These are phyloP conservation scores for Coemansia sp. DNA, from an alignment of 192 early-diverging fungal species.

Conservation along the genomic window DNA sequence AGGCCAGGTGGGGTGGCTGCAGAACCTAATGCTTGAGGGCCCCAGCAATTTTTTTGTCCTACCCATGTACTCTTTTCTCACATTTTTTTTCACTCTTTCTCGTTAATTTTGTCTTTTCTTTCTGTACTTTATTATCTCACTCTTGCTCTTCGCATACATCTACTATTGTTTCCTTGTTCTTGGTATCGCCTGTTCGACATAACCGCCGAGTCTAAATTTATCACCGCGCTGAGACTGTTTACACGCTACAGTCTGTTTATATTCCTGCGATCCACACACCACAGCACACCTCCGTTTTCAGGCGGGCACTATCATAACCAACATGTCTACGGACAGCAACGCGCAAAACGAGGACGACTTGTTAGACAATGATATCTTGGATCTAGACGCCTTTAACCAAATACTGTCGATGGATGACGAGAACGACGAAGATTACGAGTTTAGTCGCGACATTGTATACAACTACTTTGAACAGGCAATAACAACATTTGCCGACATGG, in stretches of 20 bases:
- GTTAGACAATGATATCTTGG: constrained; percentile 65
- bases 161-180: neutral
- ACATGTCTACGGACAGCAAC: constrained; percentile 1
- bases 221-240: neutral
- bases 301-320: neutral
- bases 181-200: neutral
- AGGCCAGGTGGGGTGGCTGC: constrained; percentile 4
- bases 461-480: constrained; percentile 89
- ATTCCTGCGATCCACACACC: neutral
- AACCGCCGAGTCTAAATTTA: neutral
- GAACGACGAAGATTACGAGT: constrained; percentile 79
- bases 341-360: constrained; percentile 41
- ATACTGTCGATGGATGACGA: constrained; percentile 93
- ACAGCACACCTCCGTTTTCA: neutral
- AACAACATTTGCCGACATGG: constrained; percentile 76
- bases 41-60: neutral
- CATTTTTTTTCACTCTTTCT: neutral
- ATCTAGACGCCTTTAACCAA: constrained; percentile 85
- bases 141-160: neutral
- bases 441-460: constrained; percentile 74
- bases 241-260: neutral
- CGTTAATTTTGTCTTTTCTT: neutral
- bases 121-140: neutral
- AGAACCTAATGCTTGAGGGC: neutral
- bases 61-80: neutral